Evolutionary conservation across 1,284 basidiomycete genomes (phyloP).

Genomic region (Kalmanozyma brasiliensis): DNA sequence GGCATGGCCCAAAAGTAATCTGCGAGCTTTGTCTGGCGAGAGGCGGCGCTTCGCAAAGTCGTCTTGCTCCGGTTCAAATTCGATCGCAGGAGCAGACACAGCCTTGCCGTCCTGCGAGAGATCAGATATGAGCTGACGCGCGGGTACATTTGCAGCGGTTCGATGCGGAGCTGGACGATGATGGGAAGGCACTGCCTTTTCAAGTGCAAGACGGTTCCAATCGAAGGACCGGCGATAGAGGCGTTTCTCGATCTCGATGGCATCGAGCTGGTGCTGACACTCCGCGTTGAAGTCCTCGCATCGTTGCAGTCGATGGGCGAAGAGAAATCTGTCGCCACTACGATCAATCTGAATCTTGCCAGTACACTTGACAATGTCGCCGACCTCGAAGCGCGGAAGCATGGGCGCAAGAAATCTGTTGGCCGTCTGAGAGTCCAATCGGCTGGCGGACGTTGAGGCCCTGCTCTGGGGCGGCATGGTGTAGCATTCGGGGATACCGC

Average conservation of each 20-base stretch:
- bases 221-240: constrained; percentile 24
- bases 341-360: constrained; percentile 32
- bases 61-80: background rate
- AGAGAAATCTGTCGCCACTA: constrained; percentile 5
- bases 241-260: constrained; percentile 21
- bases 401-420: constrained; percentile 6
- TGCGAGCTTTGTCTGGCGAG: constrained; percentile 22
- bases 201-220: constrained; percentile 4
- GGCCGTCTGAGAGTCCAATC: background rate
- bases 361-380: constrained; percentile 18
- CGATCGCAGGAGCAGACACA: background rate
- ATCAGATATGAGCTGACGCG: constrained; percentile 11
- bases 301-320: constrained; percentile 1
- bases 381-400: constrained; percentile 24
- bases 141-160: background rate
- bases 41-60: constrained; percentile 4
- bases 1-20: constrained; percentile 8
- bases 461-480: constrained; percentile 22
- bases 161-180: background rate
- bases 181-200: background rate
- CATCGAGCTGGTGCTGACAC: constrained; percentile 25
- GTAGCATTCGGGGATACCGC: constrained; percentile 46
- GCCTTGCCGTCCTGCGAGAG: constrained; percentile 10
- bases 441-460: constrained; percentile 10
- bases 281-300: constrained; percentile 34